Percentiles rank a stretch among this genome's conserved stretches.
These are phyloP conservation scores for Arthrocladium fulminans DNA, from an alignment of 2,329 filamentous ascomycete genomes.

Conservation along the genomic window DNA sequence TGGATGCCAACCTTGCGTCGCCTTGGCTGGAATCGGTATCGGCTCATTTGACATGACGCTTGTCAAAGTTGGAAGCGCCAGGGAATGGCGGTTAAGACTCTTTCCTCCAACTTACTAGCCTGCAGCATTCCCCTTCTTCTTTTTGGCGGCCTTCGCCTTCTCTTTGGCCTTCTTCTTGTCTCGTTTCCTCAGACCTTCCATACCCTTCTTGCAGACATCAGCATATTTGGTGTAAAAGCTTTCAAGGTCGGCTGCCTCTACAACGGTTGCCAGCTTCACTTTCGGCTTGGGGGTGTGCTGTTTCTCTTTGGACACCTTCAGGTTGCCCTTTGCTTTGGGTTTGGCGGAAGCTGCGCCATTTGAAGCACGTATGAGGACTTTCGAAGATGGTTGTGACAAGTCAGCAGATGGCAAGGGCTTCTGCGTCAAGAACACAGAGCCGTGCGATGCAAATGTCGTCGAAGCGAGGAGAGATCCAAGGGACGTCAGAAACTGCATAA, in stretches of 20 bases:
- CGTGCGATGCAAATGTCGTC: constrained; percentile 32
- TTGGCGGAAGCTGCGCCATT: constrained; percentile 59
- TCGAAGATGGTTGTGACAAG: constrained; percentile 45
- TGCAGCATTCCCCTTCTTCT: constrained; percentile 37
- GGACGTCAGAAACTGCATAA: constrained; percentile 34
- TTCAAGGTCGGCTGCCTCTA: constrained; percentile 66
- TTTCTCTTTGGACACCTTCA: constrained; percentile 30
- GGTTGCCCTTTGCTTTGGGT: constrained; percentile 27
- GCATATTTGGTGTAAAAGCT: constrained; percentile 77
- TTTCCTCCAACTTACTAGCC: not conserved
- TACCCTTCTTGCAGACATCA: constrained; percentile 81
- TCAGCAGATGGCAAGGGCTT: constrained; percentile 38
- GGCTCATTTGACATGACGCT: too few species aligned
- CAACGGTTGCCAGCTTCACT: constrained; percentile 73
- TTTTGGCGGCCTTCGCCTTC: constrained; percentile 64
- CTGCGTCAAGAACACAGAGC: constrained; percentile 37
- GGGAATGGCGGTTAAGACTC: not conserved
- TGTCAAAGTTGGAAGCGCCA: too few species aligned
- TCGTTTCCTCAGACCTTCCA: constrained; percentile 83
- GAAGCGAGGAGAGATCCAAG: constrained; percentile 33
- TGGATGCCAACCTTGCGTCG: too few species aligned
- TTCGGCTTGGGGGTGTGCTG: constrained; percentile 50
- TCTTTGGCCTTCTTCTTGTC: constrained; percentile 79
- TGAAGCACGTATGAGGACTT: constrained; percentile 73
- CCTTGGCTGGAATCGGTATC: too few species aligned